Percentiles rank a stretch among this genome's conserved stretches.
phyloP scores from a whole-genome alignment of 2,329 filamentous ascomycete species.

The Scolecobasidium constrictum region DNA sequence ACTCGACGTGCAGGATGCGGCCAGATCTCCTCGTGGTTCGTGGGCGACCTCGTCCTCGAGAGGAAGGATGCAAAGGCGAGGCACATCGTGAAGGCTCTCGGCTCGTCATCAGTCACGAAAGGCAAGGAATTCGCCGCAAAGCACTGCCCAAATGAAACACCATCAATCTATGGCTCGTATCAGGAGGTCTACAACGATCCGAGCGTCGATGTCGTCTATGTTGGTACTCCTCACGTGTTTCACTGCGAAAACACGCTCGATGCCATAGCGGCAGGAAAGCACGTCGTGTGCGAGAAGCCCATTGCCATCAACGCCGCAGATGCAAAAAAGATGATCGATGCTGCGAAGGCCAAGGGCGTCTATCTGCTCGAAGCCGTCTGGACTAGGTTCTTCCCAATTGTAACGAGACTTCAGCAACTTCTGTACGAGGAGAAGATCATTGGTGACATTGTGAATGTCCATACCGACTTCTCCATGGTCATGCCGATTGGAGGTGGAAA shows the following conservation, averaged over 20 bases:
- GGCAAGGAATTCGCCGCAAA: constrained; percentile 11
- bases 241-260: constrained; percentile 34
- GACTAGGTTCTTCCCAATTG: constrained; percentile 32
- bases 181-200: constrained; percentile 29
- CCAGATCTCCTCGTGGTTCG: neutral
- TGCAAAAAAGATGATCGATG: constrained; percentile 28
- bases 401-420: constrained; percentile 22
- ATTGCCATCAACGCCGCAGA: constrained; percentile 32
- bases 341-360: constrained; percentile 28
- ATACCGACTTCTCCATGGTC: constrained; percentile 34
- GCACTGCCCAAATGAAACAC: constrained; percentile 13
- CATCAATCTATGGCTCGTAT: constrained; percentile 30
- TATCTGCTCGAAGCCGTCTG: constrained; percentile 39
- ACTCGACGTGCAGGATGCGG: neutral
- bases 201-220: constrained; percentile 35
- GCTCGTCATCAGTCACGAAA: constrained; percentile 13
- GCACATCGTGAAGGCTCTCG: constrained; percentile 14
- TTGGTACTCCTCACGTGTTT: constrained; percentile 35
- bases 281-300: constrained; percentile 37
- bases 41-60: no score
- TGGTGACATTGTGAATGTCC: constrained; percentile 27
- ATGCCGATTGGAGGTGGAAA: no score
- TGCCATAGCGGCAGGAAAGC: constrained; percentile 32
- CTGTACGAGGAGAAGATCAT: constrained; percentile 30
- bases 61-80: no score